Evolutionary conservation across 2,329 filamentous ascomycete species (phyloP).

Genomic region (Penicillium expansum): DNA sequence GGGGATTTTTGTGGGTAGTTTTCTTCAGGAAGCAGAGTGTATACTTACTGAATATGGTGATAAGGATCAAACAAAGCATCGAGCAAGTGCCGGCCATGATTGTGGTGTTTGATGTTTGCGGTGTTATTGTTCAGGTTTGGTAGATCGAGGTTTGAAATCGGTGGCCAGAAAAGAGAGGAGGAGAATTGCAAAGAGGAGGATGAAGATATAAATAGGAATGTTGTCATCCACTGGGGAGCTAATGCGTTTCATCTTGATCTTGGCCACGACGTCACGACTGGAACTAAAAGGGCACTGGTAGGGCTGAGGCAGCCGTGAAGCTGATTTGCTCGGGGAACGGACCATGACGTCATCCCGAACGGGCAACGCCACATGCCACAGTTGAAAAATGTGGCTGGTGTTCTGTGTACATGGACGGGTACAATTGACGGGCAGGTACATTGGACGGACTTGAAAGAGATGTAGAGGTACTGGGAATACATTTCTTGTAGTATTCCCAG

Average conservation of each 20-base stretch:
- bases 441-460: background rate
- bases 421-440: background rate
- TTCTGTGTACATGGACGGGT: background rate
- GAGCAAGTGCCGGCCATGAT: slow-evolving; percentile 37
- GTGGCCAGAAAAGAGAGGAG: slow-evolving; percentile 27
- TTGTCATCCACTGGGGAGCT: slow-evolving; percentile 27
- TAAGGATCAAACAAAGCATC: slow-evolving; percentile 45
- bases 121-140: slow-evolving; percentile 5
- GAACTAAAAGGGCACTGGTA: slow-evolving; percentile 1
- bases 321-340: background rate
- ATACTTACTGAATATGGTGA: slow-evolving; percentile 48
- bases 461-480: background rate
- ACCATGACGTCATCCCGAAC: slow-evolving; percentile 8
- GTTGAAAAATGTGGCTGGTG: background rate
- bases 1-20: background rate
- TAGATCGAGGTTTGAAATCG: slow-evolving; percentile 14
- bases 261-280: slow-evolving; percentile 18
- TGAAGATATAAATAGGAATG: slow-evolving; percentile 27
- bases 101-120: background rate
- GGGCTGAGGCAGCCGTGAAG: slow-evolving; percentile 15
- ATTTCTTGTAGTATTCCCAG: background rate
- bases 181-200: slow-evolving; percentile 28
- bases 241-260: slow-evolving; percentile 27
- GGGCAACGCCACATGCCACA: background rate
- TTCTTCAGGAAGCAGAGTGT: slow-evolving; percentile 9